Percentiles rank a stretch among this genome's conserved stretches.
Conservation (phyloP, 345 rosid species). For the Carallia brachiata region DNA sequence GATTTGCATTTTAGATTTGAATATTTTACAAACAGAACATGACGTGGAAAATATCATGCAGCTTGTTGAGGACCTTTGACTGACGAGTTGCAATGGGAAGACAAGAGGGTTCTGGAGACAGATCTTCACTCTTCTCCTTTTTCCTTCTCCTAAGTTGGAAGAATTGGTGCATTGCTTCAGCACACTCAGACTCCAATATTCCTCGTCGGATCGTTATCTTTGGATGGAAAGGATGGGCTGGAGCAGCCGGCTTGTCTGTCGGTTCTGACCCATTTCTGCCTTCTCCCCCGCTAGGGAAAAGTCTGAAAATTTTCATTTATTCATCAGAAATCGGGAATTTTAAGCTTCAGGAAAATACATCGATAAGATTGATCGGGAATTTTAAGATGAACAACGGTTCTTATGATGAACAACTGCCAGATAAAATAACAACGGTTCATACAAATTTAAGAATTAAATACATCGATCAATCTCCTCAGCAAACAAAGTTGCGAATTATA, state of each 20-base stretch:
- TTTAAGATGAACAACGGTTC: too few relatives aligned
- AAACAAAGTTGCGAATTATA: too few relatives aligned
- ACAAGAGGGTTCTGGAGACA: constrained; percentile 41
- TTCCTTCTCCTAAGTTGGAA: constrained; percentile 88
- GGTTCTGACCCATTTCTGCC: constrained; percentile 39
- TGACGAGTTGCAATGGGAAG: constrained; percentile 58
- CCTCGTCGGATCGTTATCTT: constrained; percentile 81
- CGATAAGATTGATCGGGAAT: too few relatives aligned
- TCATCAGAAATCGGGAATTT: not conserved
- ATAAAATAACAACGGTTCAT: not conserved
- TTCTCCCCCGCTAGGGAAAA: constrained; percentile 53
- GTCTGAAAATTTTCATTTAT: constrained; percentile 41
- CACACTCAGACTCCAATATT: constrained; percentile 74
- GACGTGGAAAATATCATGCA: constrained; percentile 69
- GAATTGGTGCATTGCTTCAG: constrained; percentile 82
- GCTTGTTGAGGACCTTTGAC: constrained; percentile 64
- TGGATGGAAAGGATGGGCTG: constrained; percentile 91
- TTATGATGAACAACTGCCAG: too few relatives aligned
- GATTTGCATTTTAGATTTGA: not conserved
- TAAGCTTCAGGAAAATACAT: constrained; percentile 7
- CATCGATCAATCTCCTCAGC: too few relatives aligned
- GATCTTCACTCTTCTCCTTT: constrained; percentile 48
- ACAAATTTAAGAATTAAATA: not conserved
- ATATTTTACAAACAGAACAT: constrained; percentile 58
- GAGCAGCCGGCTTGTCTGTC: constrained; percentile 68